Evolutionary conservation across 805 yeast genomes (phyloP), one percentile per base, ranked within the genome.

Genomic region (Ogataea nonfermentans): DNA sequence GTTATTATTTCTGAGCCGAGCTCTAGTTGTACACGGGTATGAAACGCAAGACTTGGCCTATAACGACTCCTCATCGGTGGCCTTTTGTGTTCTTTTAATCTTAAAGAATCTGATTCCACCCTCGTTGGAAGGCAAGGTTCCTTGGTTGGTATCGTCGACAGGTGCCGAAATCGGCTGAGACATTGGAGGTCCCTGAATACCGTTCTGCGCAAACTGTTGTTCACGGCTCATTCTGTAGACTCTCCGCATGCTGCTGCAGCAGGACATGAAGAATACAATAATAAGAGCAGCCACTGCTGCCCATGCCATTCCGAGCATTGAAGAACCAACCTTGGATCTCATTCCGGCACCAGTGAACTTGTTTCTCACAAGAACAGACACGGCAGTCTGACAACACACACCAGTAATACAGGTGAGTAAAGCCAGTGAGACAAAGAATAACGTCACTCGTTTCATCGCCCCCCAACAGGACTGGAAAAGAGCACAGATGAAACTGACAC

Each of bases 21-120:
- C 35, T 32, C 35, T 32, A 32, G 35, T 32, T 32, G 24, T 32
- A 32, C 35, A 32, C 19, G 35, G 35, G 27, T 29, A 29, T 29
- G 32, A 29, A 17, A 29, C 17, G 24, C 24, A 29, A 29, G n/a
- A 5, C 9, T 5, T n/a, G 17, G 37, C 17, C 32, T 33, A 39
- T 33, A 58, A 30, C 8, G 63, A 59, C 36, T 62, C 65, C 49
- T 71, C 75, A 46, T 67, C 68, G 35, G 59, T 67, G 23, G 57
- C 63, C 47, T 66, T 67, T 48, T 65, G 65, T 41, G 69, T 71
- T 57, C 76, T 79, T 66, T 81, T 80, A 46, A 84, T 80, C 55
- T 80, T 82, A 71, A 83, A 84, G 64, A 83, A 84, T 63, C 85
- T 79, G 55, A 84, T 82, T 32, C 90, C 90, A 46, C 73, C 68